Evolutionary conservation across 441 rosid genomes (phyloP), one percentile per base, ranked within the genome.

Genomic region (Pelargonium cotyledonis): DNA sequence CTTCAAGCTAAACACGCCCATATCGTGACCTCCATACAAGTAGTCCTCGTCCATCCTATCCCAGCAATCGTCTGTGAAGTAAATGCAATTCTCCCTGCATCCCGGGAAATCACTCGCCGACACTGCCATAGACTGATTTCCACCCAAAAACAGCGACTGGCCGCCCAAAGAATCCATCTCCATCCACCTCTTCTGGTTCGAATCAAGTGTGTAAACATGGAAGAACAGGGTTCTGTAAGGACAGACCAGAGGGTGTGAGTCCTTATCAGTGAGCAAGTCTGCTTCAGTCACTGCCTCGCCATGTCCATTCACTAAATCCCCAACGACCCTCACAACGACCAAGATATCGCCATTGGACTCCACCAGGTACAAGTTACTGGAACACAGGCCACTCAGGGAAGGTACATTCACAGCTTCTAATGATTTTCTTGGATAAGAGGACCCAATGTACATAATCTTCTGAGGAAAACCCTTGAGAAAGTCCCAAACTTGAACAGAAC

Each of bases 21-120:
- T 68, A 12, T 83, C 79, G 51, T 83, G 84, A 1, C 86, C 86
- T 23, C 78, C 82, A 58, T 76, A 76, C 64, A 60, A 35, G 38
- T 68, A 70, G 40, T 76, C 73, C 2, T 68, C 75, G 2, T 68
- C 31, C 72, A 55, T 75, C 51, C 49, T 65, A 0, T 16, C 23
- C 82, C 81, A 78, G 0, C 69, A 62, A 43, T 80, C 84, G 26
- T 78, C 80, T 0, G 67, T 76, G 44, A 78, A 83, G 49, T 76
- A 83, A 21, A 80, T 75, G 0, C 68, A 76, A 19, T 75, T 78
- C 4, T 1, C 18, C 57, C 68, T 53, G 6, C 67, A 43, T 47
- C 47, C 75, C 0, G 57, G 23, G 23, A 23, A 46, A 2, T 65
- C 19, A 9, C 4, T 11, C 16, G 6, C 55, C 1, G 72, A 68